Evolutionary conservation across 441 rosid species (phyloP).

Genomic region (Isatis lusitanica): DNA sequence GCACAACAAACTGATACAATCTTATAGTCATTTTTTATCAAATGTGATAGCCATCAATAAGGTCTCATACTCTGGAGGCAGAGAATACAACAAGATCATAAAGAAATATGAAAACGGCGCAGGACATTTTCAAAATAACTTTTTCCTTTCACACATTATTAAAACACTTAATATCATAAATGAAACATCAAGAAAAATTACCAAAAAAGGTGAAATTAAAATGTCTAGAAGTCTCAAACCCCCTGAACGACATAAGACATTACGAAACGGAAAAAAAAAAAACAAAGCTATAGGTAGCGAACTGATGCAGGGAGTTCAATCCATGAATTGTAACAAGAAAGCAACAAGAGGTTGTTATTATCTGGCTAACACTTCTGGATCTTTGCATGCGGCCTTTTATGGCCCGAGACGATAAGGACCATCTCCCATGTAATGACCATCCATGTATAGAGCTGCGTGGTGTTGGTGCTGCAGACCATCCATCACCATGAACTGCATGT

Average conservation of each 20-base stretch:
- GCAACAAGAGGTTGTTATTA: conserved; percentile 12
- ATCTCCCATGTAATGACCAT: conserved; percentile 84
- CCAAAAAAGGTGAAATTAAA: conserved; percentile 1
- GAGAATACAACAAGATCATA: not conserved
- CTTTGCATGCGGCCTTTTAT: conserved; percentile 32
- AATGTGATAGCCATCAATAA: not conserved
- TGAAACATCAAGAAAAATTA: not conserved
- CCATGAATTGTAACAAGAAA: conserved; percentile 11
- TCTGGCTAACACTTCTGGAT: conserved; percentile 18
- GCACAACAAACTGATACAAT: not conserved
- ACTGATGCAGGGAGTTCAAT: conserved; percentile 6
- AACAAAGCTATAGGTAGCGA: conserved; percentile 16
- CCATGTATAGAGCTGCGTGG: conserved; percentile 83
- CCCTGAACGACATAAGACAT: conserved; percentile 1
- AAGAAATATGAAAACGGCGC: not conserved
- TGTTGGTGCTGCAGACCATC: conserved; percentile 88
- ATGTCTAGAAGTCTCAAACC: conserved; percentile 11
- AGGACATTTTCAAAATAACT: not conserved
- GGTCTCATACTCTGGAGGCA: not conserved
- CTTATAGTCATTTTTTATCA: not conserved
- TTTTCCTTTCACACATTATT: not conserved
- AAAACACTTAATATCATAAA: not conserved
- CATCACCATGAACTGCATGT: conserved; percentile 99
- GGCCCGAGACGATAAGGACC: conserved; percentile 93
- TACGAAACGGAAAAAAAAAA: not conserved